Base-by-base conservation (phyloP, 2,329 filamentous ascomycete genomes). In the Acrocalymma vagum region DNA sequence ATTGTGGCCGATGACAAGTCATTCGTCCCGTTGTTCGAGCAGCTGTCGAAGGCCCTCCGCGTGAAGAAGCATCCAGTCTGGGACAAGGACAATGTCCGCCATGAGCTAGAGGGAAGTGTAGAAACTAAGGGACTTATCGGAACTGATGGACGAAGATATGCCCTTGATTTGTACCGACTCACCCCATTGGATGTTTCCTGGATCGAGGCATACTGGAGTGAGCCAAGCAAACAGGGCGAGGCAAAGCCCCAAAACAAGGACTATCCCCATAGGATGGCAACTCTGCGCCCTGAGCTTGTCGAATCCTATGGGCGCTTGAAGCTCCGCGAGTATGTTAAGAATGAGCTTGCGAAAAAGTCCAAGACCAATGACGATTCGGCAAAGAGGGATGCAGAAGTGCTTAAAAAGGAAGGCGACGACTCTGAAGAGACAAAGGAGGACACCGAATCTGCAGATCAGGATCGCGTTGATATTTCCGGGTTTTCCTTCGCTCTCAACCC, bases 91-190 rank as follows among this genome's bases (percentile, higher is more conserved):
- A 84, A 86, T 55, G 88, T 91, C 72, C 84, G 87, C 48, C 91
- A 96, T 61, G 90, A 96, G 48, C 79, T 99, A 3, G 93, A 97
- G 71, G 90, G 89, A 26, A 97, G 92, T 61, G 92, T 99, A 10
- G 94, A 99, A 73, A 99, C 94, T 37, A 99, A 99, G 77, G 94
- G 94, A 37, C 78, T 99, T n/a, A 79, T 99, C 58, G 94, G 94
- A 31, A 99, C 94, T 1, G 94, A 99, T 64, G 94, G 92, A 24
- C 84, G 94, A 59, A 96, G 96, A 69, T 99, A 99, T 65, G 90
- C 96, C n/a, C 82, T 99, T 34, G 94, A 99, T 62, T 76, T 99
- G 37, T 99, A 99, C 77, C 85, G 94, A 42, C 87, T 97, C 51
- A 95, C 94, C 3, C 94, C 94, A 5, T 75, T 97, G 42, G 94